These are phyloP conservation scores for Ascochyta pisi DNA, from an alignment of 2,329 filamentous ascomycete genomes.

Conservation along the genomic window DNA sequence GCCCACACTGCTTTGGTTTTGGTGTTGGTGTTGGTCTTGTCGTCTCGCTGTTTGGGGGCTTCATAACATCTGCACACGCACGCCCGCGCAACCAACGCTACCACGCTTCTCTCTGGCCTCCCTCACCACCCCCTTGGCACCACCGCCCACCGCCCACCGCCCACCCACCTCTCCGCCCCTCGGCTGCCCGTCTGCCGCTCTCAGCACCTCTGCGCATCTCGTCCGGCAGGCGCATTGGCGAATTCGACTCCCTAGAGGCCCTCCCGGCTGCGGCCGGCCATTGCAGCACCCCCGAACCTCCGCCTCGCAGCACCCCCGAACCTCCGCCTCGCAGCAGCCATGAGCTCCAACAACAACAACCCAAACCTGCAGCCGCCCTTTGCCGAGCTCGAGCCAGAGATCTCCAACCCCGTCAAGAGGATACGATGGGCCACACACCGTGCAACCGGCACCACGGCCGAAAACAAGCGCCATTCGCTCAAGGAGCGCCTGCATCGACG, in stretches of 20 bases:
- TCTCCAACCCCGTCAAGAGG: conserved; percentile 72
- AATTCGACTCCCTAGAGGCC: conserved; percentile 38
- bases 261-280: conserved; percentile 48
- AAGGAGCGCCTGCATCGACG: conserved; percentile 75
- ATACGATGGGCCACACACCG: conserved; percentile 97
- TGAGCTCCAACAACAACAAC: conserved; percentile 22
- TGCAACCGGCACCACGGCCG: conserved; percentile 75
- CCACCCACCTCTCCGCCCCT: conserved; percentile 18
- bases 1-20: conserved; percentile 7
- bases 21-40: conserved; percentile 1
- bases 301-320: conserved; percentile 28
- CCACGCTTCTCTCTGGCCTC: conserved; percentile 14
- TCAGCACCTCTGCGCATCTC: conserved; percentile 7
- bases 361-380: conserved; percentile 19
- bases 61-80: conserved; percentile 24
- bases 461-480: conserved; percentile 81
- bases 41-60: conserved; percentile 14
- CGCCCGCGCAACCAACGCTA: conserved; percentile 6
- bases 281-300: conserved; percentile 33
- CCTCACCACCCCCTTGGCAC: conserved; percentile 20
- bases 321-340: conserved; percentile 23
- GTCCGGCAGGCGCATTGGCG: conserved; percentile 39
- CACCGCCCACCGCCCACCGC: conserved; percentile 24
- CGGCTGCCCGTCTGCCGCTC: conserved; percentile 18
- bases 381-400: conserved; percentile 54